A percentile compares a stretch with the other conserved stretches of the same genome.
Evolutionary conservation across 2,329 filamentous ascomycete genomes (phyloP).

Genomic region (Aspergillus phoenicis): DNA sequence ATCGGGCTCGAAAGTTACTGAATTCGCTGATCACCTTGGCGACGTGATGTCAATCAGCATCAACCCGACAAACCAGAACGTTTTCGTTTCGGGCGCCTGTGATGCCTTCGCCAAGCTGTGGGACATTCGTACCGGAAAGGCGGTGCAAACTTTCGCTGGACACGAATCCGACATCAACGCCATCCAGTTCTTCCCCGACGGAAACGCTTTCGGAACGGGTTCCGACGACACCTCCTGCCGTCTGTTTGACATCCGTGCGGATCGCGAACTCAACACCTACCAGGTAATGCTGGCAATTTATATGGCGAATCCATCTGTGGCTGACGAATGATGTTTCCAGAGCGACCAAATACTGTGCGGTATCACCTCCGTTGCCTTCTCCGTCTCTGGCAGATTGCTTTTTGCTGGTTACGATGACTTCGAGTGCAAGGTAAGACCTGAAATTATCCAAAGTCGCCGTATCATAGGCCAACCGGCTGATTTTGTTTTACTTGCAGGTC

Average conservation of each 20-base stretch:
- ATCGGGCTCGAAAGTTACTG: slow-evolving; percentile 93
- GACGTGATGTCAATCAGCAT: slow-evolving; percentile 99
- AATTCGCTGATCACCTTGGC: slow-evolving; percentile 96
- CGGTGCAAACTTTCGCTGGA: slow-evolving; percentile 96
- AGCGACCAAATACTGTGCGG: slow-evolving; percentile 96
- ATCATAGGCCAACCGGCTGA: slow-evolving; percentile 25
- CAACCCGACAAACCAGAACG: slow-evolving; percentile 98
- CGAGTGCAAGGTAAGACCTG: slow-evolving; percentile 86
- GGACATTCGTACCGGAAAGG: slow-evolving; percentile 98
- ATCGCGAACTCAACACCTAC: slow-evolving; percentile 73
- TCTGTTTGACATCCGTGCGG: slow-evolving; percentile 95
- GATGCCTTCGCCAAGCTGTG: slow-evolving; percentile 98
- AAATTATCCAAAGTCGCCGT: background rate
- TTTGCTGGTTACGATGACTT: slow-evolving; percentile 99
- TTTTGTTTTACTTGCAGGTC: slow-evolving; percentile 60
- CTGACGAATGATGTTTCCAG: slow-evolving; percentile 50
- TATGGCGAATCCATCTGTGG: background rate
- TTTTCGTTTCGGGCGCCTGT: slow-evolving; percentile 98
- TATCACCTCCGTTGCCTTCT: slow-evolving; percentile 97
- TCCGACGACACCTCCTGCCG: slow-evolving; percentile 97
- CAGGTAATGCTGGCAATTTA: slow-evolving; percentile 44
- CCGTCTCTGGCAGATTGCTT: slow-evolving; percentile 88
- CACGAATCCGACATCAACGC: slow-evolving; percentile 99
- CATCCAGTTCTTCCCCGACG: slow-evolving; percentile 99
- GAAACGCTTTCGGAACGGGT: slow-evolving; percentile 96